Base-by-base conservation (phyloP, 768 basidiomycete species). In the Phaffia australis region DNA sequence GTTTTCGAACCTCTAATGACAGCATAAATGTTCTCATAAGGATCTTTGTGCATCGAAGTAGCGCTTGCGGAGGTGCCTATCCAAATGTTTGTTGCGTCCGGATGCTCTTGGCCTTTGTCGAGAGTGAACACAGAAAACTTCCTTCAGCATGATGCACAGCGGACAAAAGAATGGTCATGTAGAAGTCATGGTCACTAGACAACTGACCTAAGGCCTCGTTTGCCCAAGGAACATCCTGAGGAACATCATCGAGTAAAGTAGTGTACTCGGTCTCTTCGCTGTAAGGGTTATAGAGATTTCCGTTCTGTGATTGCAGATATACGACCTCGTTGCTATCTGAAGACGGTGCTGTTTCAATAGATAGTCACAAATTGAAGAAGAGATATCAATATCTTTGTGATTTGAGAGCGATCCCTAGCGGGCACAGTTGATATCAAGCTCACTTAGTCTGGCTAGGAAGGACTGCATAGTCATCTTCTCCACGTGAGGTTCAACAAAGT, bases 11-110 rank as follows among this genome's bases (percentile, higher is more conserved):
- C 93, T 55, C 87, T 81, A 60, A 92, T 78, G 35, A 97, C 89
- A 5, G 85, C 83, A 76, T 95, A 95, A 63, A 95, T 83, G 74
- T 95, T 97, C 78, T 95, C 92, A 71, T 92, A 95, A 0, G 89
- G 90, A 75, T 87, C 88, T 88, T 83, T 87, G 74, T 97, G 93
- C 55, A 94, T 81, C 63, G 86, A 89, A 0, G 93, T 95, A 18
- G 84, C 78, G 72, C 89, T 91, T 65, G 79, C 78, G 63, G 52
- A 52, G 3, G 87, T 81, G 15, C 93, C 92, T 47, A 95, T 88
- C 91, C 92, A 97, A 23, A 97, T 73, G 73, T 95, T 95, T 2
- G 90, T 89, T 6, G 90, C 92, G 72, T 97, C 93, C 0, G 92
- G 35, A 42, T 42, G 89, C 21, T 78, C 70, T 70, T 77, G 79